These are phyloP conservation scores for Crithidia mellificae DNA, from an alignment of 208 protist genomes.

Conservation along the genomic window DNA sequence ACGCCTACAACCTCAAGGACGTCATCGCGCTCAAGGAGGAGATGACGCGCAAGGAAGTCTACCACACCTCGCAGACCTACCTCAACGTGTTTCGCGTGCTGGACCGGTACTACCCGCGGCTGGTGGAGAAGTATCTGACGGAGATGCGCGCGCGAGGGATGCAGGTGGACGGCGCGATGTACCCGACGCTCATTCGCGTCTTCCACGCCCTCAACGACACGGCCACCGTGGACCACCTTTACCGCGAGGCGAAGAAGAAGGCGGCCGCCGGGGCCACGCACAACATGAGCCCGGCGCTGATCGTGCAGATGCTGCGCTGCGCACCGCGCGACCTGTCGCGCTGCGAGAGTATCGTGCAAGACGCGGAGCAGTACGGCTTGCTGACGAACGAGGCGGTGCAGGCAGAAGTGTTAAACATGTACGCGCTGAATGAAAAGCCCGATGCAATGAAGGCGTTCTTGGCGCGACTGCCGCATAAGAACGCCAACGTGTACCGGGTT, in stretches of 20 bases:
- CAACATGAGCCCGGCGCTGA: slow-evolving; percentile 50
- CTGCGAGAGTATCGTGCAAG: slow-evolving; percentile 57
- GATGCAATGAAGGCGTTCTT: slow-evolving; percentile 69
- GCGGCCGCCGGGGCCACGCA: slow-evolving; percentile 32
- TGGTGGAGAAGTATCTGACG: slow-evolving; percentile 84
- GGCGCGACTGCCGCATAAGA: slow-evolving; percentile 59
- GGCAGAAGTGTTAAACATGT: slow-evolving; percentile 73
- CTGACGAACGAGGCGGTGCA: slow-evolving; percentile 74
- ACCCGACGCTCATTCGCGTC: slow-evolving; percentile 84
- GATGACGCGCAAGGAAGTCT: slow-evolving; percentile 76
- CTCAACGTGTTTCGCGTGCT: slow-evolving; percentile 84
- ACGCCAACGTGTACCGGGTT: slow-evolving; percentile 72
- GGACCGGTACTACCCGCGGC: slow-evolving; percentile 87
- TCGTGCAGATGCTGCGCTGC: slow-evolving; percentile 70
- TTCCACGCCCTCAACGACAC: slow-evolving; percentile 76
- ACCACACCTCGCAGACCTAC: slow-evolving; percentile 84
- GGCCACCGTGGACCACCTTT: slow-evolving; percentile 67
- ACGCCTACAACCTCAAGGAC: slow-evolving; percentile 84
- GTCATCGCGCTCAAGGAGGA: slow-evolving; percentile 89
- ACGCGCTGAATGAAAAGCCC: slow-evolving; percentile 53
- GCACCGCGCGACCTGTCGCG: slow-evolving; percentile 50
- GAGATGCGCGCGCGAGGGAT: slow-evolving; percentile 85
- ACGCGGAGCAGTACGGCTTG: slow-evolving; percentile 72
- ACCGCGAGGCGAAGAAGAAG: slow-evolving; percentile 70
- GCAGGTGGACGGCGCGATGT: slow-evolving; percentile 78